A percentile compares a stretch with the other conserved stretches of the same genome.
phyloP scores from a whole-genome alignment of 495 filamentous ascomycete species.

The Wilcoxina mikolae region DNA sequence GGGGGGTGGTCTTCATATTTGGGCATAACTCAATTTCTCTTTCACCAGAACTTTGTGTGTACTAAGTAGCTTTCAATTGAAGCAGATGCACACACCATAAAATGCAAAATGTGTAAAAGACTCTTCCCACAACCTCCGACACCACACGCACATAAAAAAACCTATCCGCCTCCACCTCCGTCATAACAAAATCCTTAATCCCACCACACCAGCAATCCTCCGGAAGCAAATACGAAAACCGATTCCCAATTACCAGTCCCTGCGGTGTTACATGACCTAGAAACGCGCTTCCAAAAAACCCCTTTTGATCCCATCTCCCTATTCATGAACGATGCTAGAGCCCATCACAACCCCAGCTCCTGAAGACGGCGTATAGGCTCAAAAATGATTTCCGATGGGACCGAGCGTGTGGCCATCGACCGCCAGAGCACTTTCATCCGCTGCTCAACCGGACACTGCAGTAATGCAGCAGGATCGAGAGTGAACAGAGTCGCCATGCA shows the following conservation, averaged over 20 bases:
- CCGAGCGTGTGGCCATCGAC: neutral
- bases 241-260: too few species aligned
- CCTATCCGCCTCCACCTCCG: neutral
- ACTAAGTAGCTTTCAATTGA: too few species aligned
- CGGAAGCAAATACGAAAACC: too few species aligned
- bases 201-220: neutral
- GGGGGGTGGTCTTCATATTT: too few species aligned
- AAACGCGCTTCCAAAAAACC: slow-evolving; percentile 45
- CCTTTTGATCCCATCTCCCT: slow-evolving; percentile 40
- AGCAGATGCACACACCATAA: too few species aligned
- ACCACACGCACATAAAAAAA: too few species aligned
- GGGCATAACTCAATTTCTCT: too few species aligned
- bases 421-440: neutral
- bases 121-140: too few species aligned
- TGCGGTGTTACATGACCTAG: too few species aligned
- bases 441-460: neutral
- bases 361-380: neutral
- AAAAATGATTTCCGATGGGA: neutral
- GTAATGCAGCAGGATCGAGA: neutral
- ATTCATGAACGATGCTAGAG: neutral
- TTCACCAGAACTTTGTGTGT: too few species aligned
- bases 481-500: slow-evolving; percentile 5
- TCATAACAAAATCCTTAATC: neutral
- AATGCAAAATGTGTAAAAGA: too few species aligned
- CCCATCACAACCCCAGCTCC: neutral